Conservation (phyloP, 345 rosid genomes). For the Salix caprea region DNA sequence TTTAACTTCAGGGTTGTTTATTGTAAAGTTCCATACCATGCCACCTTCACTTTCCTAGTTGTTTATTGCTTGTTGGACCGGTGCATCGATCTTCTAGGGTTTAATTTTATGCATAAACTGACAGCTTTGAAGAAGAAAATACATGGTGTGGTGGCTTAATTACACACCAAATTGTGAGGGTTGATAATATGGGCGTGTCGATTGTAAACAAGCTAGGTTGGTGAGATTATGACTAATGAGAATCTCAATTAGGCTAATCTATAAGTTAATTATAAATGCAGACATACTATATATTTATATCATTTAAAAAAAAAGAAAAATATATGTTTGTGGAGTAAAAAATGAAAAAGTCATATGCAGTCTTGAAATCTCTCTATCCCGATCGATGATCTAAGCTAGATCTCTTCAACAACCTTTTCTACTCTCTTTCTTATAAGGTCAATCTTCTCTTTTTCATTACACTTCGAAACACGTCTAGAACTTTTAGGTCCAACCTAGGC, state of each 20-base stretch:
- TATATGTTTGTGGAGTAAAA: no score
- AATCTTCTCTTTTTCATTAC: background rate
- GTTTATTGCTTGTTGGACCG: no score
- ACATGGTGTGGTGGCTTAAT: background rate
- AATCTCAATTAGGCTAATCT: background rate
- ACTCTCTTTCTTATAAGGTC: background rate
- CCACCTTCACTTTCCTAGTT: no score
- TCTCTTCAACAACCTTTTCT: background rate
- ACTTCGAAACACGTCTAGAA: background rate
- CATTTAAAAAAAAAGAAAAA: no score
- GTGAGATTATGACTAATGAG: background rate
- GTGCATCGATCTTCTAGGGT: no score
- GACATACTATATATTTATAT: background rate
- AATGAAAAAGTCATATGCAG: background rate
- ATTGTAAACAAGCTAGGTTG: background rate
- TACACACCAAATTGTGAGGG: background rate
- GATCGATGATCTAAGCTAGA: background rate
- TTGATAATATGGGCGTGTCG: background rate
- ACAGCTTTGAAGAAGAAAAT: background rate
- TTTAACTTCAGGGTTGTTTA: no score
- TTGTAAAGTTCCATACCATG: no score
- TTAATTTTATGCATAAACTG: no score
- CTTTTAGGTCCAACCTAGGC: background rate
- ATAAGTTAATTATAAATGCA: background rate
- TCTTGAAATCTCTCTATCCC: background rate